Evolutionary conservation across 768 basidiomycete species (phyloP).

Genomic region (Agrocybe pediades): DNA sequence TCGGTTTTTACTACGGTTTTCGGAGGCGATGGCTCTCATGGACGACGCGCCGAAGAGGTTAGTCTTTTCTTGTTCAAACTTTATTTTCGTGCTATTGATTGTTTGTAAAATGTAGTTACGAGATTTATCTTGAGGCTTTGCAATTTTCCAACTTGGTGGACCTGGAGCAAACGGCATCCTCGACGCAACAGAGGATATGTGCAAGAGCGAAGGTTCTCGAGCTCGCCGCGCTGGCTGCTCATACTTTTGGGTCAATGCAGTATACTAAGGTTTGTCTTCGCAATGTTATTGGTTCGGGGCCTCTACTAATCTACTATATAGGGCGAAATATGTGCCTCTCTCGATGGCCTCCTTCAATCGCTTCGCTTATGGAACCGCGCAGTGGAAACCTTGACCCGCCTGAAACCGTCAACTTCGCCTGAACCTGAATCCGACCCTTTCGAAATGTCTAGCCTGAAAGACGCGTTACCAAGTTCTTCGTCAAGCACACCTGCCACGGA

Average conservation of each 20-base stretch:
- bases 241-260: conserved; percentile 70
- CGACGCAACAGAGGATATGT: conserved; percentile 60
- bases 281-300: not conserved
- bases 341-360: conserved; percentile 65
- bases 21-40: conserved; percentile 61
- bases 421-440: conserved; percentile 60
- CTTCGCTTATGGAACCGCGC: conserved; percentile 84
- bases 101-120: conserved; percentile 34
- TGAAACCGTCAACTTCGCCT: conserved; percentile 41
- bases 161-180: conserved; percentile 45
- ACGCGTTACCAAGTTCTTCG: conserved; percentile 35
- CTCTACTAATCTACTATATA: conserved; percentile 25
- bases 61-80: not conserved
- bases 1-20: conserved; percentile 62
- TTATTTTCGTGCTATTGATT: not conserved
- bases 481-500: conserved; percentile 12
- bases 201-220: conserved; percentile 62
- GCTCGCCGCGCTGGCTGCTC: conserved; percentile 71
- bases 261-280: conserved; percentile 51
- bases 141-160: conserved; percentile 42
- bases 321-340: conserved; percentile 61
- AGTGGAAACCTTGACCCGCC: conserved; percentile 62
- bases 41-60: conserved; percentile 68
- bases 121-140: conserved; percentile 63
- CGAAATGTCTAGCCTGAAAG: conserved; percentile 45